phyloP scores from a whole-genome alignment of 1,139 yeast species.

The Hansenula sp. region DNA sequence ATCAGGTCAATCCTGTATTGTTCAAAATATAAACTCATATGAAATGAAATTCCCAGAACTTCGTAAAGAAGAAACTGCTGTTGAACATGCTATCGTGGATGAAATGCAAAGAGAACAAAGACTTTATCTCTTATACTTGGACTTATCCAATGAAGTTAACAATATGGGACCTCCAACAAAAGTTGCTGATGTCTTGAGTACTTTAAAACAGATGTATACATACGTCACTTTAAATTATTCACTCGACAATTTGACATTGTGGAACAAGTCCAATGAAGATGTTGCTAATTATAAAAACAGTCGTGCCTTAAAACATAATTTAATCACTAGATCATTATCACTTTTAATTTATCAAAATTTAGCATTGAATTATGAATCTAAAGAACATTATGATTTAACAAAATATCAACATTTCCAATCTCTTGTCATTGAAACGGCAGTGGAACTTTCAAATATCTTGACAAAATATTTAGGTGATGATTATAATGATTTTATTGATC shows the following conservation, averaged over 20 bases:
- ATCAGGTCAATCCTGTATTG: slow-evolving; percentile 18
- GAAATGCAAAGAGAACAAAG: slow-evolving; percentile 15
- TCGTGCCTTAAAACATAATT: slow-evolving; percentile 10
- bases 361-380: slow-evolving; percentile 16
- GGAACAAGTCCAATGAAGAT: slow-evolving; percentile 2
- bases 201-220: slow-evolving; percentile 12
- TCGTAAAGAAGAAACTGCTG: slow-evolving; percentile 1
- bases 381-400: slow-evolving; percentile 6
- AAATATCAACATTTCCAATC: slow-evolving; percentile 11
- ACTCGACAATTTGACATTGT: slow-evolving; percentile 3
- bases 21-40: slow-evolving; percentile 13
- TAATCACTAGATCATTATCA: slow-evolving; percentile 14
- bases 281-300: slow-evolving; percentile 11
- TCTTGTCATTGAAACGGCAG: slow-evolving; percentile 2
- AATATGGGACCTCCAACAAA: slow-evolving; percentile 13
- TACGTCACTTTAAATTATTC: slow-evolving; percentile 16
- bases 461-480: slow-evolving; percentile 11
- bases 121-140: slow-evolving; percentile 11
- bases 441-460: slow-evolving; percentile 13
- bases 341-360: slow-evolving; percentile 16
- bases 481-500: slow-evolving; percentile 11
- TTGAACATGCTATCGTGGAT: slow-evolving; percentile 12
- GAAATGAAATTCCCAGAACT: slow-evolving; percentile 13
- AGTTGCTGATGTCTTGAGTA: slow-evolving; percentile 11
- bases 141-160: slow-evolving; percentile 14